These are phyloP conservation scores for Myxozyma monticola DNA, from an alignment of 805 yeast genomes.

Conservation along the genomic window DNA sequence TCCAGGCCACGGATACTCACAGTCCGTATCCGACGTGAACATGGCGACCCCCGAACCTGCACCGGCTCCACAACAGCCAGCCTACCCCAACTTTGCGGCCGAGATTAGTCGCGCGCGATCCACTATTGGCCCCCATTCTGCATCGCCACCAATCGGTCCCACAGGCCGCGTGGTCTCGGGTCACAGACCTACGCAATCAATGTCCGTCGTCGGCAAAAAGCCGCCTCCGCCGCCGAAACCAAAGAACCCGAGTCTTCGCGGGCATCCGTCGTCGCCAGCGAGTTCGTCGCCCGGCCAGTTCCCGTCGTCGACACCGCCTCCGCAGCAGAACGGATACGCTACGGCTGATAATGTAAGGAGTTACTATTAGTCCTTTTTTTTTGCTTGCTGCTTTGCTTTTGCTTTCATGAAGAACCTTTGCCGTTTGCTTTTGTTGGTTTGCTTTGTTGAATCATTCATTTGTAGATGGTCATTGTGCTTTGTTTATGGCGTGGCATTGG, in stretches of 20 bases:
- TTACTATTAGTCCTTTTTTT: conserved; percentile 3
- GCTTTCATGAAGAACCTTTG: background rate
- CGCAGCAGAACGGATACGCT: background rate
- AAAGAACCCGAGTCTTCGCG: conserved; percentile 21
- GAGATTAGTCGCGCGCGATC: conserved; percentile 35
- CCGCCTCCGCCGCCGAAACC: conserved; percentile 32
- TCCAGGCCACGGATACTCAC: conserved; percentile 25
- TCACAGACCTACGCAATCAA: conserved; percentile 23
- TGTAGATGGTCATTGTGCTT: no score
- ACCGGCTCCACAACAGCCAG: background rate
- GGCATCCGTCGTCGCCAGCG: conserved; percentile 16
- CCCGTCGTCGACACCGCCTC: background rate
- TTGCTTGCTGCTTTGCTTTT: background rate
- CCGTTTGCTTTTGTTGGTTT: background rate
- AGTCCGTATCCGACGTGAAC: conserved; percentile 17
- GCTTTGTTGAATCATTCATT: no score
- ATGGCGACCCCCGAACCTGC: conserved; percentile 9
- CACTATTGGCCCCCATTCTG: conserved; percentile 16
- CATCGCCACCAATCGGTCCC: conserved; percentile 34
- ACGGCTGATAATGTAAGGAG: conserved; percentile 18
- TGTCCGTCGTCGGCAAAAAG: conserved; percentile 27
- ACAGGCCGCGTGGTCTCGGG: conserved; percentile 22
- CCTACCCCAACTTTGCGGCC: conserved; percentile 38
- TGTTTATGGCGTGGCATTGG: no score
- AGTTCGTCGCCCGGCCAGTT: conserved; percentile 5